Evolutionary conservation across 345 rosid species (phyloP).

Genomic region (Eutrema japonicum): DNA sequence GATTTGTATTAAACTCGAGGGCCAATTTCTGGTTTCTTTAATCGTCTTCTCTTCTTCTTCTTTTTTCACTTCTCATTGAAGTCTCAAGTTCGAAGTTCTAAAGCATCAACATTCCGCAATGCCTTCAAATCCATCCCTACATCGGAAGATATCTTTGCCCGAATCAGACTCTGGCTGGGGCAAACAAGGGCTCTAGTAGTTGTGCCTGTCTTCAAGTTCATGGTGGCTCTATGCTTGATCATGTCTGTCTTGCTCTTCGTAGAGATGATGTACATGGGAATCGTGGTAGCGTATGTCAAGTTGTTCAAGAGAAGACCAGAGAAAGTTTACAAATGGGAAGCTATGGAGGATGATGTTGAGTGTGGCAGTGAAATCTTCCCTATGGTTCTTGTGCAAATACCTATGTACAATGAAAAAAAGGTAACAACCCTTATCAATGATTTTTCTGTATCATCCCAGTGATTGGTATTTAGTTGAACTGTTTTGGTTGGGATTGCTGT

Average conservation of each 20-base stretch:
- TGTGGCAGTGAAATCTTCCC: constrained; percentile 49
- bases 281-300: constrained; percentile 48
- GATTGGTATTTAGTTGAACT: background rate
- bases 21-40: constrained; percentile 2
- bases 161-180: constrained; percentile 37
- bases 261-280: constrained; percentile 58
- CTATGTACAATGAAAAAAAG: constrained; percentile 62
- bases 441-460: background rate
- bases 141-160: background rate
- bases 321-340: constrained; percentile 53
- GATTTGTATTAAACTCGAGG: constrained; percentile 21
- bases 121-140: constrained; percentile 32
- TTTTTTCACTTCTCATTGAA: constrained; percentile 29
- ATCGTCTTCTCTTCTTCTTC: constrained; percentile 2
- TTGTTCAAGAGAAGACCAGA: constrained; percentile 49
- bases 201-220: constrained; percentile 48
- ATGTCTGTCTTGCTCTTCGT: constrained; percentile 60
- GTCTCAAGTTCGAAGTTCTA: constrained; percentile 37
- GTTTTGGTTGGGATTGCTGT: constrained; percentile 11
- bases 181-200: constrained; percentile 35
- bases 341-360: constrained; percentile 53
- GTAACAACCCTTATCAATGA: constrained; percentile 27
- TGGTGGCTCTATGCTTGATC: constrained; percentile 47
- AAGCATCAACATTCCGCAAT: constrained; percentile 27
- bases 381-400: constrained; percentile 60